Base-by-base conservation (phyloP, 2,329 filamentous ascomycete species). In the Claviceps pazoutovae region DNA sequence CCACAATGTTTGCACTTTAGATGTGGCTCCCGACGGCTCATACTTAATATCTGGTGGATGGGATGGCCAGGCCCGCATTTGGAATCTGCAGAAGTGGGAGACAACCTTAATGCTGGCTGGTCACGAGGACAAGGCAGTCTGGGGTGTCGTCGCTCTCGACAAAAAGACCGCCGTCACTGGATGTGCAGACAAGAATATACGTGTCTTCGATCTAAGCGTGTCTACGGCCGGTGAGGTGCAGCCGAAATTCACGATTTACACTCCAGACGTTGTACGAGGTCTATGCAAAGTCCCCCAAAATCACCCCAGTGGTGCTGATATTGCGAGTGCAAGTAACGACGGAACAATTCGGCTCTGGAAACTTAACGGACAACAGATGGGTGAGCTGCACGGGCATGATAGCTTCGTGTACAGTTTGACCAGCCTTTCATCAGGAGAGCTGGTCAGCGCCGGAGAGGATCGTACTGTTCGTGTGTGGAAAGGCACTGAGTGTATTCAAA, bases 311-410 rank as follows among this genome's bases (percentile, higher is more conserved):
- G 86, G 87, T 13, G 91, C 89, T 17, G 84, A 95, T n/a, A 90
- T 98, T 64, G 93, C 90, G 46, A 95, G 90, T 44, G 90, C 93
- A 16, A 88, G 88, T 59, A 98, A 97, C 62, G 93, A 98, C 62
- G 88, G 88, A 30, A 73, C 90, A 19, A 86, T 98, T 55, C 80
- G 90, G 46, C 68, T 97, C 4, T 98, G 90, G 86, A 93, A 84
- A 38, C 63, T 95, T 26, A 79, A 84, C 50, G 93, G 93, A 0
- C 74, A 83, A 48, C 78, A 87, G 53, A 74, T 95, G 11, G 84
- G 78, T 9, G 83, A 90, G 65, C 74, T 98, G 3, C 79, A 83
- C 54, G 93, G 91, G 0, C 94, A 98, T 61, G 89, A 95, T 53
- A 94, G 84, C 63, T 98, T 95, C 64, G 93, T 98, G 53, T 98